Conservation (phyloP, 108 stramenopile genomes). For the Pseudonitzschia delicatissima region DNA sequence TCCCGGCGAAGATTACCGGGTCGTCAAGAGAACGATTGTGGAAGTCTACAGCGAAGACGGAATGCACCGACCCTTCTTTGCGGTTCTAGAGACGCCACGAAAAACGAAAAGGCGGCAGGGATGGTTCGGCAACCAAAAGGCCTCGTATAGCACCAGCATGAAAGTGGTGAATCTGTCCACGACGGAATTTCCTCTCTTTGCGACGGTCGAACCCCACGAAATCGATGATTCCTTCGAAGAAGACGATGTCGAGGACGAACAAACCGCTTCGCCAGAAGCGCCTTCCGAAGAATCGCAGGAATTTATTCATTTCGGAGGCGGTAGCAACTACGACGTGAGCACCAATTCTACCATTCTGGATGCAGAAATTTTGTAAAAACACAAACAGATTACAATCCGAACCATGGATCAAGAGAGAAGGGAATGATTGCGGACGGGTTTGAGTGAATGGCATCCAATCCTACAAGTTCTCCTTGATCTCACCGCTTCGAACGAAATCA, state of each 20-base stretch:
- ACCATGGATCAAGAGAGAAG: too few relatives aligned
- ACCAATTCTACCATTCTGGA: conserved; percentile 11
- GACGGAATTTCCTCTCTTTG: conserved; percentile 59
- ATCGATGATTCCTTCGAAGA: conserved; percentile 18
- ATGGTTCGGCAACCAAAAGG: background rate
- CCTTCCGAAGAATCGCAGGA: background rate
- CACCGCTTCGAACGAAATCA: background rate
- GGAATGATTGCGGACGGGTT: too few relatives aligned
- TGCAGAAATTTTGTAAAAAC: conserved; percentile 13
- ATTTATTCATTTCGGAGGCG: conserved; percentile 12
- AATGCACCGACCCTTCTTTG: conserved; percentile 59
- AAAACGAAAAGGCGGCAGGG: too few relatives aligned
- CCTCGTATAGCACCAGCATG: conserved; percentile 40
- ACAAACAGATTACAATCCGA: too few relatives aligned
- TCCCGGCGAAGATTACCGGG: conserved; percentile 45
- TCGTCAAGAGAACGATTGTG: conserved; percentile 56
- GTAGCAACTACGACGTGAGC: conserved; percentile 3
- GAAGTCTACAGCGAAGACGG: conserved; percentile 64
- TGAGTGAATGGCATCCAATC: background rate
- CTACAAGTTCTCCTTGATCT: background rate
- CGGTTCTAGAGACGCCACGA: conserved; percentile 49
- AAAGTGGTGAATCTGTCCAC: conserved; percentile 53
- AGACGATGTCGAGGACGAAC: background rate
- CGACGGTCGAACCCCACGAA: conserved; percentile 52
- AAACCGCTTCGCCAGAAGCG: background rate